phyloP scores from a whole-genome alignment of 176 grass and related monocot genomes.

The Oryza meridionalis region DNA sequence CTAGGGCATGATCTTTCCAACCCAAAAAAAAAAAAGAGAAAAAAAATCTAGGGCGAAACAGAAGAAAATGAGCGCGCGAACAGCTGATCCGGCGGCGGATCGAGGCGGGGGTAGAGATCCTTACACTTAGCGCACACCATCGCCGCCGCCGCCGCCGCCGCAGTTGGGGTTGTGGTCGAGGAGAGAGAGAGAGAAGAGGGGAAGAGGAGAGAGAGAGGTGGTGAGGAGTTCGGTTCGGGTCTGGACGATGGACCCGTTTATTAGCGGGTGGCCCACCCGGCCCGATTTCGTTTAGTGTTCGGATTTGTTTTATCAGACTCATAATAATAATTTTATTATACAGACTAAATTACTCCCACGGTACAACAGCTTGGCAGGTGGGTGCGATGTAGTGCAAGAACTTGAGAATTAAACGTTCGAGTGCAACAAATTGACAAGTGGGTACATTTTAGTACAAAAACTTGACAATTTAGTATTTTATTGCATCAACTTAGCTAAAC shows the following conservation, averaged over 20 bases:
- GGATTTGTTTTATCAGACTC: too few species aligned
- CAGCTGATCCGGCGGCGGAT: background rate
- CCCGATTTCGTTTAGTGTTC: background rate
- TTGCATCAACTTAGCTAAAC: too few species aligned
- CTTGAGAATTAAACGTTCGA: too few species aligned
- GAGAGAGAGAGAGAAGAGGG: background rate
- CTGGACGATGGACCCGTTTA: background rate
- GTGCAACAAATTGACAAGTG: too few species aligned
- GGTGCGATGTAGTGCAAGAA: too few species aligned
- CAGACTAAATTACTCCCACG: rapidly evolving
- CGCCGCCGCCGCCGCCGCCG: background rate
- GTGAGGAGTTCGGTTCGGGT: background rate
- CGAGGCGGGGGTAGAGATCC: background rate
- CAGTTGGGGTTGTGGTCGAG: background rate
- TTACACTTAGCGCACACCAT: slow-evolving; percentile 70
- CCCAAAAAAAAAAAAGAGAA: too few species aligned
- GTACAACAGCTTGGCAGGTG: too few species aligned
- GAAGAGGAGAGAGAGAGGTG: background rate
- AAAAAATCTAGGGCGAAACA: slow-evolving; percentile 20
- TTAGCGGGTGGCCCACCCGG: too few species aligned
- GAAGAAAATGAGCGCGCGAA: background rate
- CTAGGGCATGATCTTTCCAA: background rate
- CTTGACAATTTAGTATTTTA: too few species aligned
- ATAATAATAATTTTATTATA: too few species aligned
- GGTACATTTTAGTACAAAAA: too few species aligned